Conservation (phyloP, 2,329 filamentous ascomycete species). For the Amylocarpus encephaloides region DNA sequence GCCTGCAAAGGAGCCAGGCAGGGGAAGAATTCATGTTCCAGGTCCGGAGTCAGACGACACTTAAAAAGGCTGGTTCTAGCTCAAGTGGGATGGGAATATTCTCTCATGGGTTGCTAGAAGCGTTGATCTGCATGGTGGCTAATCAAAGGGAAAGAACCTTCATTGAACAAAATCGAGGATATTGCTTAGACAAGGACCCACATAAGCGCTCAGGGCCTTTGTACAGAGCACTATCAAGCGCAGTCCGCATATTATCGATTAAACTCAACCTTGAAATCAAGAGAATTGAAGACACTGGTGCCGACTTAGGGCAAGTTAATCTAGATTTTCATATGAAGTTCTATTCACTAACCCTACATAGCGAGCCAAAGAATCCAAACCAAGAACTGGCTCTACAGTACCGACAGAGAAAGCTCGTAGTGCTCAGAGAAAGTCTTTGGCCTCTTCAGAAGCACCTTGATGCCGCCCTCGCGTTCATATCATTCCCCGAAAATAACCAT, state of each 20-base stretch:
- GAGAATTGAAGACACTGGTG: conserved; percentile 10
- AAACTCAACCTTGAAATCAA: conserved; percentile 20
- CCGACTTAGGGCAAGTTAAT: conserved; percentile 7
- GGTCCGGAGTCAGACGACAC: conserved; percentile 2
- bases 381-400: conserved; percentile 24
- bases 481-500: conserved; percentile 5
- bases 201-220: conserved; percentile 14
- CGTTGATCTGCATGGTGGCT: conserved; percentile 24
- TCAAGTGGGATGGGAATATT: conserved; percentile 13
- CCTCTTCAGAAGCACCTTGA: conserved; percentile 5
- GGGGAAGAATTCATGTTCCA: conserved; percentile 27
- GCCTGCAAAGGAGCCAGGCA: not conserved
- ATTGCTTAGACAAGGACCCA: conserved; percentile 16
- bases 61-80: not conserved
- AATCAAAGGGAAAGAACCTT: conserved; percentile 20
- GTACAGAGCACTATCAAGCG: conserved; percentile 14
- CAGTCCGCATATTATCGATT: conserved; percentile 11
- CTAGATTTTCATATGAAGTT: not conserved
- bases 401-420: conserved; percentile 17
- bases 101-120: conserved; percentile 25
- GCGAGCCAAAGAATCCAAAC: conserved; percentile 19
- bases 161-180: conserved; percentile 10
- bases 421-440: conserved; percentile 11
- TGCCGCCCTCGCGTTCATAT: conserved; percentile 2
- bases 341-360: conserved; percentile 3